These are phyloP conservation scores for Calonectria naviculata DNA, from an alignment of 2,329 filamentous ascomycete species.

Conservation along the genomic window DNA sequence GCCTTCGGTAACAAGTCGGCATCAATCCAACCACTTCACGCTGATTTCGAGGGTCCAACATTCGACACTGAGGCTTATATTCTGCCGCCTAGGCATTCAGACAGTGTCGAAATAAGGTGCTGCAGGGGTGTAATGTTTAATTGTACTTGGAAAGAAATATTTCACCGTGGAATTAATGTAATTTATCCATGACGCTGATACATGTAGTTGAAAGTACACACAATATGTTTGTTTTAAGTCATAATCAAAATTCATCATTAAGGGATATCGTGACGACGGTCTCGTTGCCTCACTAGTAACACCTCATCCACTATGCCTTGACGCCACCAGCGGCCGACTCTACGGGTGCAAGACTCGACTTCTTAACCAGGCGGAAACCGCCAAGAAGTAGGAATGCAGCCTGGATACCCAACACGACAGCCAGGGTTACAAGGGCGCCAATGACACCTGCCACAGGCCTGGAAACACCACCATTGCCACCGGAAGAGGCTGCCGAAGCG, in stretches of 20 bases:
- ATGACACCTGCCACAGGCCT: conserved; percentile 84
- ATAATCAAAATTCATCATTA: background rate
- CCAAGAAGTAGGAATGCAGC: conserved; percentile 54
- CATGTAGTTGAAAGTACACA: background rate
- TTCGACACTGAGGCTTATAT: no score
- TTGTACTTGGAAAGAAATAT: background rate
- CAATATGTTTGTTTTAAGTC: no score
- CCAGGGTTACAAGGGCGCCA: conserved; percentile 73
- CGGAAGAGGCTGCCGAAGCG: conserved; percentile 31
- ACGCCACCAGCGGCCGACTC: conserved; percentile 20
- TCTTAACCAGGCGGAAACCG: conserved; percentile 61
- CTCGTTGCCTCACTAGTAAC: no score
- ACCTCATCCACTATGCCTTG: conserved; percentile 35
- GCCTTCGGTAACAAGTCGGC: conserved; percentile 38
- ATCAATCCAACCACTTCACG: background rate
- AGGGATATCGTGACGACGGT: background rate
- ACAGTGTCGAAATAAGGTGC: background rate
- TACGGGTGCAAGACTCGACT: conserved; percentile 48
- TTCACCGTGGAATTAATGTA: background rate
- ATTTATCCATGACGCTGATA: background rate
- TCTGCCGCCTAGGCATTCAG: no score
- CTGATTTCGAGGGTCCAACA: no score
- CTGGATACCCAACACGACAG: conserved; percentile 59
- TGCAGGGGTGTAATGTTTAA: background rate
- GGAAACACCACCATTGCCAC: conserved; percentile 60